phyloP scores from a whole-genome alignment of 139 green algal species.

The Pedinophyceae sp. region DNA sequence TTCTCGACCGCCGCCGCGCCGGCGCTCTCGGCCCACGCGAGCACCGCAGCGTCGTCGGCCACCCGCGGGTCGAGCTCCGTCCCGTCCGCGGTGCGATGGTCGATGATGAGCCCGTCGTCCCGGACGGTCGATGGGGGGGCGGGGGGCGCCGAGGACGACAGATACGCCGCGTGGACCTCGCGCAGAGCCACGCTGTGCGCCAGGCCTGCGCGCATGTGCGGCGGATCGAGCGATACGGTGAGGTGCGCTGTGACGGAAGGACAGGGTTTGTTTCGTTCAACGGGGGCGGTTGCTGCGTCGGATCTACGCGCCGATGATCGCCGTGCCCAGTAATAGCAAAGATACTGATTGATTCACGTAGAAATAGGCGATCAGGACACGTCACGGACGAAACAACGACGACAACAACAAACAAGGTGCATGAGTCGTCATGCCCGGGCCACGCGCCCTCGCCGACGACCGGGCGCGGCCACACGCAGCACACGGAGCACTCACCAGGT shows the following conservation, averaged over 20 bases:
- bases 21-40: slow-evolving; percentile 48
- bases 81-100: not conserved
- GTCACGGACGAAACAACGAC: too few species aligned
- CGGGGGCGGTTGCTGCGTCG: too few species aligned
- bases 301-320: too few species aligned
- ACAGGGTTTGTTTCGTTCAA: too few species aligned
- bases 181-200: not conserved
- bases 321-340: too few species aligned
- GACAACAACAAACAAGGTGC: too few species aligned
- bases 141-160: not conserved
- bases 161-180: not conserved
- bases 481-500: not conserved
- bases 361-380: too few species aligned
- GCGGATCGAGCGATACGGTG: not conserved
- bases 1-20: too few species aligned
- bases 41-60: slow-evolving; percentile 33
- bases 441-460: slow-evolving; percentile 37
- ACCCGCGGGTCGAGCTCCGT: not conserved
- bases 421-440: slow-evolving; percentile 16
- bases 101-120: not conserved
- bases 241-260: too few species aligned
- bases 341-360: too few species aligned
- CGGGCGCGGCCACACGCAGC: not conserved
- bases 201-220: not conserved
- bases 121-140: not conserved